Conservation (phyloP, 306 rosid species). For the Heteromeles arbutifolia region DNA sequence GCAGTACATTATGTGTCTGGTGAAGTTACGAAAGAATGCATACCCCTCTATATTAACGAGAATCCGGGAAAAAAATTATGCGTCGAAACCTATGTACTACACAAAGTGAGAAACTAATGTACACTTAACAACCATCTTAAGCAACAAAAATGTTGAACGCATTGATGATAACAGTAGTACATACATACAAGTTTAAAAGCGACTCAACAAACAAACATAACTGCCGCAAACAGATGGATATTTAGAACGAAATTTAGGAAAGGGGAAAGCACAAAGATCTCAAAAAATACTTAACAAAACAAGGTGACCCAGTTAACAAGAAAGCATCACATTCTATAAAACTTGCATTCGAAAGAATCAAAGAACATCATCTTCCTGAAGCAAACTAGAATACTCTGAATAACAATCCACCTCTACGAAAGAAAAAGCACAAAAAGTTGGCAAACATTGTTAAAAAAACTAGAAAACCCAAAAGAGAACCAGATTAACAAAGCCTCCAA, state of each 20-base stretch:
- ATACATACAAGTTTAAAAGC: not conserved
- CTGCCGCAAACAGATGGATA: conserved; percentile 15
- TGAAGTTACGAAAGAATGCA: not conserved
- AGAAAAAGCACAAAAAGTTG: conserved; percentile 16
- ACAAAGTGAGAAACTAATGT: not conserved
- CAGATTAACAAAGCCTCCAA: not conserved
- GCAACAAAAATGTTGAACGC: not conserved
- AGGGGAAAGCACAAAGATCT: conserved; percentile 22
- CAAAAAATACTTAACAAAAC: conserved; percentile 21
- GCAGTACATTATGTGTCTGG: not conserved
- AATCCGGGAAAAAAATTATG: not conserved
- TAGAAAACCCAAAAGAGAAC: conserved; percentile 3
- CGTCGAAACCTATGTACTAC: not conserved
- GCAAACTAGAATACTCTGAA: conserved; percentile 40
- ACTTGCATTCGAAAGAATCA: conserved; percentile 36
- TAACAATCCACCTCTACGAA: conserved; percentile 25
- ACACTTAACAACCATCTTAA: not conserved
- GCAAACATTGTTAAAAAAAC: not conserved
- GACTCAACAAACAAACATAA: conserved; percentile 9
- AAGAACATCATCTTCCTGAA: conserved; percentile 37
- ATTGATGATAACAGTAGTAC: not conserved
- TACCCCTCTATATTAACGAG: not conserved
- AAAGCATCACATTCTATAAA: conserved; percentile 60
- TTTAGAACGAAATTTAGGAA: conserved; percentile 14
- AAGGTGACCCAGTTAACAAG: conserved; percentile 51